These are phyloP conservation scores for Edaphochlamys debaryana DNA, from an alignment of 139 green algal species.

Conservation along the genomic window DNA sequence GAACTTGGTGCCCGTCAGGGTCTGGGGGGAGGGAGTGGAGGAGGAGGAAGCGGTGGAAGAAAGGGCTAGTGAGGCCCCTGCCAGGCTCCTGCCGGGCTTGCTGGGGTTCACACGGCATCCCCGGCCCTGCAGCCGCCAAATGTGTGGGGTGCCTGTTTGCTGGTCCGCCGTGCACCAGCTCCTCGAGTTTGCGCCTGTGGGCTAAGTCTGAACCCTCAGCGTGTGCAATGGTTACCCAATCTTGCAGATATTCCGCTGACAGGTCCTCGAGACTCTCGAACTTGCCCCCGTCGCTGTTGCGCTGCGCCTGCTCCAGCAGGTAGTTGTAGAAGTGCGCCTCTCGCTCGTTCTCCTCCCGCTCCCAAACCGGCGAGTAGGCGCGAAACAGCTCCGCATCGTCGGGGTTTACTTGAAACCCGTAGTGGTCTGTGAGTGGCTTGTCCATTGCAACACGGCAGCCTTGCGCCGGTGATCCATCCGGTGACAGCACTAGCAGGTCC, in stretches of 20 bases:
- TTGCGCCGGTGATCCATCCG: too few relatives aligned
- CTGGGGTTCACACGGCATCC: too few relatives aligned
- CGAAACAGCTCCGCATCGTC: conserved; percentile 53
- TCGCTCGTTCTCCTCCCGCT: conserved; percentile 72
- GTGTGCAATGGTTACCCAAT: background rate
- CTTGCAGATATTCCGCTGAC: background rate
- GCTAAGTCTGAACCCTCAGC: background rate
- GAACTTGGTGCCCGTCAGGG: conserved; percentile 89
- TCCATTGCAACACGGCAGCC: too few relatives aligned
- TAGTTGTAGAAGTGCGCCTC: conserved; percentile 51
- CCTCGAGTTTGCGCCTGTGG: background rate
- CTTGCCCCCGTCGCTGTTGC: background rate
- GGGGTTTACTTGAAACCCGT: conserved; percentile 48
- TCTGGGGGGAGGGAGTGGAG: too few relatives aligned
- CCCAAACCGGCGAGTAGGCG: conserved; percentile 60
- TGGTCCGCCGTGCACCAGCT: conserved; percentile 15
- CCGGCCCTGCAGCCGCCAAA: too few relatives aligned
- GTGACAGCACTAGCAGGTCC: too few relatives aligned
- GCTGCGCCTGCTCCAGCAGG: conserved; percentile 13
- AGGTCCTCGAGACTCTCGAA: conserved; percentile 13
- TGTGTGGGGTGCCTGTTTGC: too few relatives aligned
- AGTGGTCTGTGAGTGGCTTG: background rate
- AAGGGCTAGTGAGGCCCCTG: too few relatives aligned
- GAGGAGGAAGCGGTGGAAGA: too few relatives aligned
- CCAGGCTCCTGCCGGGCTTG: too few relatives aligned